These are phyloP conservation scores for Lodderomyces orthopsilosis DNA, from an alignment of 1,139 yeast species.

Conservation along the genomic window DNA sequence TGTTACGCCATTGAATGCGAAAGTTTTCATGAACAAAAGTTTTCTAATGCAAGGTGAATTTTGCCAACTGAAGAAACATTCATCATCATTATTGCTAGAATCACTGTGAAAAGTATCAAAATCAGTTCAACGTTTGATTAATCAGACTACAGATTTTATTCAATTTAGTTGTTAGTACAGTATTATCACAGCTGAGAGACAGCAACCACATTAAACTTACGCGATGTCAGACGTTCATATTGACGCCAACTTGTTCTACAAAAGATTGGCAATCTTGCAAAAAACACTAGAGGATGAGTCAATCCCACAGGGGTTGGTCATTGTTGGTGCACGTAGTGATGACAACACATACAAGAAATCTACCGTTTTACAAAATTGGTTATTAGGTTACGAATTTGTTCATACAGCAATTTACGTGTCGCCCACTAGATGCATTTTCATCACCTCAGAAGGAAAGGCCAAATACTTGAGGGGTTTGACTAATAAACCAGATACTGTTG, in stretches of 20 bases:
- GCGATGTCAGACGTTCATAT: constrained; percentile 37
- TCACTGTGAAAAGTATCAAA: not conserved
- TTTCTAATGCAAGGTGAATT: not conserved
- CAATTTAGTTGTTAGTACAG: too few species aligned
- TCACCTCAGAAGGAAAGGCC: constrained; percentile 87
- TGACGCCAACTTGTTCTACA: constrained; percentile 39
- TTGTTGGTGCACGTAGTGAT: constrained; percentile 81
- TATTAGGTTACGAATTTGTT: constrained; percentile 92
- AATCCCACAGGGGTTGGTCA: constrained; percentile 57
- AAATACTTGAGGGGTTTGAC: constrained; percentile 65
- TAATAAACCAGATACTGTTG: constrained; percentile 45
- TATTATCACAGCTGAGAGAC: too few species aligned
- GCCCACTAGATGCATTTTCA: constrained; percentile 56
- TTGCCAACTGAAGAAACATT: not conserved
- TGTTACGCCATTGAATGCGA: not conserved
- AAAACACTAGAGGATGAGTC: constrained; percentile 38
- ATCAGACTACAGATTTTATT: too few species aligned
- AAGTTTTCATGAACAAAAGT: not conserved
- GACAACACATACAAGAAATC: constrained; percentile 90
- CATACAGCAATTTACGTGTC: constrained; percentile 77
- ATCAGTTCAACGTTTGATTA: too few species aligned
- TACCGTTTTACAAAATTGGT: constrained; percentile 86
- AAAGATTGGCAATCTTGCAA: constrained; percentile 41
- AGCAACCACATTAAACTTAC: not conserved
- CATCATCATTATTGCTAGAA: not conserved